These are phyloP conservation scores for Termitomyces sp. DNA, from an alignment of 768 basidiomycete genomes.

Conservation along the genomic window DNA sequence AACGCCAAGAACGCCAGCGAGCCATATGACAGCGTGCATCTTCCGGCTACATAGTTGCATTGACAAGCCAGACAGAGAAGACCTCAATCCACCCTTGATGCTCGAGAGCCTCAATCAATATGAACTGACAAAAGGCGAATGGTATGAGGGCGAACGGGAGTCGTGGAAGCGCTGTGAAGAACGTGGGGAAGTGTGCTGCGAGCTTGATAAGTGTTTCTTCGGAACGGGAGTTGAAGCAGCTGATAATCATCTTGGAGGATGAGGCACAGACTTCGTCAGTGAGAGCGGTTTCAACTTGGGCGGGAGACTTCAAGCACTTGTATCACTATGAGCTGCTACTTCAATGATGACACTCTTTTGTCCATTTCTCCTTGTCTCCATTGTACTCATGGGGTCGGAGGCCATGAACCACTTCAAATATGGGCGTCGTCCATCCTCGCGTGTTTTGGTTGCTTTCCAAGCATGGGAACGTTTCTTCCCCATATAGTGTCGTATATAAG, in stretches of 20 bases:
- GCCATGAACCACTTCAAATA: neutral
- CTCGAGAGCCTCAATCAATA: constrained; percentile 81
- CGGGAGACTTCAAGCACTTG: constrained; percentile 7
- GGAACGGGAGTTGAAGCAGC: constrained; percentile 2
- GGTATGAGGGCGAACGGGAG: constrained; percentile 81
- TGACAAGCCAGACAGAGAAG: constrained; percentile 64
- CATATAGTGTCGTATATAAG: constrained; percentile 60
- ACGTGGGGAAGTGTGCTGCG: constrained; percentile 58
- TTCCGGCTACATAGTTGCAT: constrained; percentile 33
- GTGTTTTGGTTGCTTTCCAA: constrained; percentile 13
- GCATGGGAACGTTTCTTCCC: constrained; percentile 19
- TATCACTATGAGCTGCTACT: neutral
- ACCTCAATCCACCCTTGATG: constrained; percentile 85
- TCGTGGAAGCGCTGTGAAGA: constrained; percentile 55
- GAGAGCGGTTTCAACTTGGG: neutral
- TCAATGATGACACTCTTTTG: neutral
- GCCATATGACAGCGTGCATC: constrained; percentile 50
- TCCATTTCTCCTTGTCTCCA: neutral
- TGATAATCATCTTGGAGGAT: constrained; percentile 2
- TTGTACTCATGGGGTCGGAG: neutral
- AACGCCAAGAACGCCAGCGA: constrained; percentile 68
- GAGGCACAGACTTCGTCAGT: neutral
- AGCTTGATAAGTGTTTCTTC: constrained; percentile 10
- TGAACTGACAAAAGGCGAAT: constrained; percentile 93
- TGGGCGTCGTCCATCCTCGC: constrained; percentile 7